Evolutionary conservation across 192 early-diverging fungal species (phyloP).

Genomic region (Coemansia sp.): DNA sequence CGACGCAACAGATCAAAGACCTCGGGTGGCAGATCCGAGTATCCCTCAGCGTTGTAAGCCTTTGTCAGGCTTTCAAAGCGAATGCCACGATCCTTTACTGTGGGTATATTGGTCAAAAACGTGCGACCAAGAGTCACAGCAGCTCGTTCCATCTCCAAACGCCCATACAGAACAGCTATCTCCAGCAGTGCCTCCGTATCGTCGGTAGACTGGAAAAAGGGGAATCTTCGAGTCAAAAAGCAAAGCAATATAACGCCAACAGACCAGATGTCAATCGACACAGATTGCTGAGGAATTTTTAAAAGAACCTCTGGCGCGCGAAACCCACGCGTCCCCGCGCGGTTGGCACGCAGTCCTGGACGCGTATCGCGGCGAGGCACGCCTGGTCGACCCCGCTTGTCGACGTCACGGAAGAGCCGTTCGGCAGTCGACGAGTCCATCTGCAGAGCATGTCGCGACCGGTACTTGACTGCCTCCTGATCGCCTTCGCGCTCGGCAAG

Average conservation of each 20-base stretch:
- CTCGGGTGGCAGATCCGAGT: constrained; percentile 38
- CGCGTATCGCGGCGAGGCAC: constrained; percentile 55
- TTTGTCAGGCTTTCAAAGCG: constrained; percentile 51
- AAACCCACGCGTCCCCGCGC: constrained; percentile 91
- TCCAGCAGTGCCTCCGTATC: constrained; percentile 87
- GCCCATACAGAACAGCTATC: constrained; percentile 77
- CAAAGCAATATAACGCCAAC: constrained; percentile 84
- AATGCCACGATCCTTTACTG: constrained; percentile 51
- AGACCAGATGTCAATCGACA: constrained; percentile 90
- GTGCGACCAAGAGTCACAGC: constrained; percentile 60
- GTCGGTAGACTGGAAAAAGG: constrained; percentile 87
- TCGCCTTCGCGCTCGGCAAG: constrained; percentile 67
- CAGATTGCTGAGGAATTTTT: constrained; percentile 73
- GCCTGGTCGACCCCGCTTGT: constrained; percentile 43
- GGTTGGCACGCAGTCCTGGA: constrained; percentile 69
- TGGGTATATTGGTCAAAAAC: constrained; percentile 49
- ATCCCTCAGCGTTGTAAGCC: constrained; percentile 49
- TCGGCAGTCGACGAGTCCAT: constrained; percentile 48
- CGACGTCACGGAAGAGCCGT: constrained; percentile 47
- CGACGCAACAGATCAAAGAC: constrained; percentile 63
- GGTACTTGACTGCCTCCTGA: constrained; percentile 30
- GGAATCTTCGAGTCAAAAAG: constrained; percentile 78
- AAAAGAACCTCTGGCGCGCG: constrained; percentile 91
- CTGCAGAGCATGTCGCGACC: constrained; percentile 42
- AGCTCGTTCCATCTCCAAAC: constrained; percentile 68